Base-by-base conservation (phyloP, 331 rosid genomes). In the Spiraea crenata region DNA sequence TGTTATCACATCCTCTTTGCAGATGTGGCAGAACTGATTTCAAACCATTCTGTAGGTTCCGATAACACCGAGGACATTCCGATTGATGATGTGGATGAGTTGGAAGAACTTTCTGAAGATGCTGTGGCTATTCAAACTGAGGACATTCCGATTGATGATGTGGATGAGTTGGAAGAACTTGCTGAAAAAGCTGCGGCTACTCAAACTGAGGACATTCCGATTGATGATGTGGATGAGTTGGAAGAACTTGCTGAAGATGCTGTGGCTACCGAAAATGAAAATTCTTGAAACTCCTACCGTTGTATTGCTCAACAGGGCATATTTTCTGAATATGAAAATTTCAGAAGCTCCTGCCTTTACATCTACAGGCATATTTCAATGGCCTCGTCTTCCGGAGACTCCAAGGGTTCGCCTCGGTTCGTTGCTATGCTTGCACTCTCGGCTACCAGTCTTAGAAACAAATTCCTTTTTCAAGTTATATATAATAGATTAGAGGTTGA, bases 61-160 rank as follows among this genome's bases (percentile, higher is more conserved):
- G 66, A 77, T 67, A 64, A 79, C 69, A 82, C 76, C 31, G 92
- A 91, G 77, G 87, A 91, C 75, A 93, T 91, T 79, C 92, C 96
- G 49, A 81, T 91, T 68, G 95, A 93, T 63, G 95, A 90, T 73
- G 85, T 64, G 57, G 95, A 93, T 72, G 97, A 87, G 31, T 80
- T 70, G 48, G 87, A 86, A 62, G 87, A 77, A 56, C 61, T 48
- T 51, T 74, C 74, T 17, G 73, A 77, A 46, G 82, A 64, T 64
- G 82, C 76, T 13, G 78, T 49, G 73, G 80, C 80, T 77, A 65
- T 67, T 2, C 75, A 69, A 73, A 57, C 59, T 57, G 73, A 66
- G 31, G 31, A 25, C 31, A 25, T 25, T 25, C 31, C 31, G 31
- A 25, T 25, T 25, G 31, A 25, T 25, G 31, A 88, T 19, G 79